phyloP scores from a whole-genome alignment of 768 basidiomycete species.

The Serendipita indica region DNA sequence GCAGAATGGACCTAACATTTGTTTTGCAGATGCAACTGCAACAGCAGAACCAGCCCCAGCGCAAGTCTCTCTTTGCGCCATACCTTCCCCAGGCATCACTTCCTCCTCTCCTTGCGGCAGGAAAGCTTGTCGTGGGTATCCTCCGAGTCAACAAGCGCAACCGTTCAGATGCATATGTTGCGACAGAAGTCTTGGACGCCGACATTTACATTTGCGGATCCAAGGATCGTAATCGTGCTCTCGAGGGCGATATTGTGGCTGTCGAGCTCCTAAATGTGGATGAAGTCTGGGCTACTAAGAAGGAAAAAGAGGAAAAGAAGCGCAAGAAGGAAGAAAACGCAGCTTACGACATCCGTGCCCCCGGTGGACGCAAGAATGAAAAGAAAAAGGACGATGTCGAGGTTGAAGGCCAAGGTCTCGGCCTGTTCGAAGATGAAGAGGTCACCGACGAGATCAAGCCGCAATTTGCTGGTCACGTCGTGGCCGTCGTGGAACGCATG shows the following conservation, averaged over 20 bases:
- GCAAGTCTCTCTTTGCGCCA: conserved; percentile 96
- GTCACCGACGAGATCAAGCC: conserved; percentile 98
- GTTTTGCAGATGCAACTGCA: conserved; percentile 57
- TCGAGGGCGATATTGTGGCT: conserved; percentile 97
- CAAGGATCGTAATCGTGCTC: conserved; percentile 93
- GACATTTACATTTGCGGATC: conserved; percentile 99
- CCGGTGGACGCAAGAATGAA: conserved; percentile 74
- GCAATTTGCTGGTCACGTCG: conserved; percentile 96
- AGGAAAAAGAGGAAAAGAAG: conserved; percentile 99
- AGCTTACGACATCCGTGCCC: conserved; percentile 73
- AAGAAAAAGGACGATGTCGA: conserved; percentile 99
- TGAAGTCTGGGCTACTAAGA: conserved; percentile 97
- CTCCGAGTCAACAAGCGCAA: conserved; percentile 97
- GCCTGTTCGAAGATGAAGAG: conserved; percentile 96
- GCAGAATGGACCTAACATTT: not conserved
- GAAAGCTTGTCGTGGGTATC: conserved; percentile 94
- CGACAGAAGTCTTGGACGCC: conserved; percentile 93
- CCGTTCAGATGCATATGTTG: conserved; percentile 95
- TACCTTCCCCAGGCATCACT: conserved; percentile 96
- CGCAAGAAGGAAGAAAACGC: conserved; percentile 99
- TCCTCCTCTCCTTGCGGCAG: conserved; percentile 88
- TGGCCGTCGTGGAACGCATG: conserved; percentile 99
- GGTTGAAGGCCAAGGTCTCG: conserved; percentile 94
- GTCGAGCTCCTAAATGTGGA: conserved; percentile 96
- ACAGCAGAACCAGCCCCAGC: conserved; percentile 79